Evolutionary conservation across 768 basidiomycete species (phyloP).

Genomic region (Mycena belliarum): DNA sequence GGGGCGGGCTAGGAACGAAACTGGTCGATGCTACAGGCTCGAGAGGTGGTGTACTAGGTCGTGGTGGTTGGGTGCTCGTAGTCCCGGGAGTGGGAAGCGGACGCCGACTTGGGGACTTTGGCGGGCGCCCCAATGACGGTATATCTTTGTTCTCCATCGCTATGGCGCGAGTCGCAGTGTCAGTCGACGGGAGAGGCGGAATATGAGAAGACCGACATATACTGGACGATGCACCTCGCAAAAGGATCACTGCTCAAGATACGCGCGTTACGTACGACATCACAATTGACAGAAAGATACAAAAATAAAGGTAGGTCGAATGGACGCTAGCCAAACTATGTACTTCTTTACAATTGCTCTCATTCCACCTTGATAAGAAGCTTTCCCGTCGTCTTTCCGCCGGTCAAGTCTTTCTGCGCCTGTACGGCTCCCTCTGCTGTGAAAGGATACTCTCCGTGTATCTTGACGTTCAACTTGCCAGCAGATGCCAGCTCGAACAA

Average conservation of each 20-base stretch:
- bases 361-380: slow-evolving; percentile 57
- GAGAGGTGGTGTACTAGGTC: slow-evolving; percentile 29
- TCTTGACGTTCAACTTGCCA: slow-evolving; percentile 62
- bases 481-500: slow-evolving; percentile 62
- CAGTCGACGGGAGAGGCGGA: not conserved
- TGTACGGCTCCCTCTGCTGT: slow-evolving; percentile 74
- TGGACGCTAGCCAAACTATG: no score
- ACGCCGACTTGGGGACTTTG: slow-evolving; percentile 35
- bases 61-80: slow-evolving; percentile 21
- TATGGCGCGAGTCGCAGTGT: not conserved
- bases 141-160: slow-evolving; percentile 52
- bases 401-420: slow-evolving; percentile 76
- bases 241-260: not conserved
- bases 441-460: slow-evolving; percentile 78
- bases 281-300: no score
- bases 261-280: no score
- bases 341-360: not conserved
- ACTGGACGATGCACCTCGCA: not conserved
- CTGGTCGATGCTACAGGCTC: slow-evolving; percentile 16
- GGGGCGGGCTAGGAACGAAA: slow-evolving; percentile 9
- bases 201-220: slow-evolving; percentile 6
- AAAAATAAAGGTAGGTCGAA: no score
- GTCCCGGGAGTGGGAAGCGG: slow-evolving; percentile 48
- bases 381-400: slow-evolving; percentile 84
- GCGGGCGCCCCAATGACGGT: slow-evolving; percentile 27